Evolutionary conservation across 2,329 filamentous ascomycete species (phyloP).

Genomic region (Diatrype stigma): DNA sequence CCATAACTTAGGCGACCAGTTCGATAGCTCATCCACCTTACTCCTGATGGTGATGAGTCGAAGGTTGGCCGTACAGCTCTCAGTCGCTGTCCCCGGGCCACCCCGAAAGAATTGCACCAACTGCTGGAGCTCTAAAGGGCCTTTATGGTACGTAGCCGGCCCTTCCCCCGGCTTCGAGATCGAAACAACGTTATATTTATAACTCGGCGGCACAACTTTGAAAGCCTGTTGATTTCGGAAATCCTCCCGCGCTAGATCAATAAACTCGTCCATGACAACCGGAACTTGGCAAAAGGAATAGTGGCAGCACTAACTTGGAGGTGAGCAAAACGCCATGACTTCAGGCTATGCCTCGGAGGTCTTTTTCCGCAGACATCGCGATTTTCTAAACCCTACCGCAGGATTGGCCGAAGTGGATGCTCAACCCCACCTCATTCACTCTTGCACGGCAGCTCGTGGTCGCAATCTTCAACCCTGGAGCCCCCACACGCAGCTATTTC

Average conservation of each 20-base stretch:
- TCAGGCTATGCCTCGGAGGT: too few relatives aligned
- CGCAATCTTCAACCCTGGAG: too few relatives aligned
- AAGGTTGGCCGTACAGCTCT: slow-evolving; percentile 4
- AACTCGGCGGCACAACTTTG: slow-evolving; percentile 5
- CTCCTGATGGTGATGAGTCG: slow-evolving; percentile 12
- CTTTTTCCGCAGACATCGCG: too few relatives aligned
- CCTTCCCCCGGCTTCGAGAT: slow-evolving; percentile 1
- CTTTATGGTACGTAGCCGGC: slow-evolving; percentile 9
- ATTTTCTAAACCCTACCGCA: too few relatives aligned
- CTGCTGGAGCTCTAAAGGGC: slow-evolving; percentile 5
- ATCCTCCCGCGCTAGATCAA: slow-evolving; percentile 14
- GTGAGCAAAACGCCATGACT: too few relatives aligned
- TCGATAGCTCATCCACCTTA: slow-evolving; percentile 12
- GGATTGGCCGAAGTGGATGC: too few relatives aligned
- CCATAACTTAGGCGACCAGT: slow-evolving; percentile 11
- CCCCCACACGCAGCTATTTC: too few relatives aligned
- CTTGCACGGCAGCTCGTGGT: too few relatives aligned
- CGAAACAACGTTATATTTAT: slow-evolving; percentile 8
- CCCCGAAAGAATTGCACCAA: slow-evolving; percentile 8
- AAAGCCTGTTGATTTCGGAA: slow-evolving; percentile 15
- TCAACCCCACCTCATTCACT: too few relatives aligned
- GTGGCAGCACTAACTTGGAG: too few relatives aligned
- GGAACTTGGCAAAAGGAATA: too few relatives aligned
- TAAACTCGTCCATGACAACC: slow-evolving; percentile 15
- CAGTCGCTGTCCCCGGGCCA: not conserved